Percentiles rank a stretch among this genome's conserved stretches.
These are phyloP conservation scores for Trapa incisa DNA, from an alignment of 345 rosid species.

Conservation along the genomic window DNA sequence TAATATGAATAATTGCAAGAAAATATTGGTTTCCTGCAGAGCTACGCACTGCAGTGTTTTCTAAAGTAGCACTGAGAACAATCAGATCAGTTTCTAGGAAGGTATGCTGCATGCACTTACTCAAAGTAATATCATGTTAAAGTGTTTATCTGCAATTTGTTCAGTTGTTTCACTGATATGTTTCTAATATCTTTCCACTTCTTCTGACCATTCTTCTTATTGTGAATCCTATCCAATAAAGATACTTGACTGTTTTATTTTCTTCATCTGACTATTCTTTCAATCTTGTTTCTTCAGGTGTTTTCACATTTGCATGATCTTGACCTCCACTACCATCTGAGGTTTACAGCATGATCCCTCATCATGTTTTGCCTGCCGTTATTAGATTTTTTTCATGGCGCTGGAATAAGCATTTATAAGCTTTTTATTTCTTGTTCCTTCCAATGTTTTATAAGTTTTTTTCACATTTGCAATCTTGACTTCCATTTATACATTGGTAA, in stretches of 20 bases:
- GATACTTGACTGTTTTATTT: neutral
- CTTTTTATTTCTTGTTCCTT: neutral
- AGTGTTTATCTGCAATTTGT: neutral
- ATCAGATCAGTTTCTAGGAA: conserved; percentile 88
- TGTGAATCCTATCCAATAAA: neutral
- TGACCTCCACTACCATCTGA: conserved; percentile 86
- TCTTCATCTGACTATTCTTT: neutral
- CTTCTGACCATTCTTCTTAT: neutral
- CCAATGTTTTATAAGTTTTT: neutral
- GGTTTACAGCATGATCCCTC: conserved; percentile 27
- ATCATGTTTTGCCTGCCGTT: neutral
- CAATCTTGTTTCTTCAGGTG: conserved; percentile 35
- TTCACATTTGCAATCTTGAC: neutral
- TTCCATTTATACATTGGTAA: too few species aligned
- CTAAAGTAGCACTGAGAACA: conserved; percentile 83
- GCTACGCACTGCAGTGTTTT: conserved; percentile 88
- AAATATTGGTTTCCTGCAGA: conserved; percentile 29
- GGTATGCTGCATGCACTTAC: conserved; percentile 45
- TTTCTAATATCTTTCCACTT: neutral
- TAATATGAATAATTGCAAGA: neutral
- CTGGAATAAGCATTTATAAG: neutral
- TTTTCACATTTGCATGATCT: conserved; percentile 91
- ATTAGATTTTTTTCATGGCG: neutral
- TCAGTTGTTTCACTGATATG: neutral
- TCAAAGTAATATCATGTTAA: conserved; percentile 1